A percentile compares a stretch with the other conserved stretches of the same genome.
phyloP scores from a whole-genome alignment of 495 filamentous ascomycete genomes.

The Penicillium desertorum region DNA sequence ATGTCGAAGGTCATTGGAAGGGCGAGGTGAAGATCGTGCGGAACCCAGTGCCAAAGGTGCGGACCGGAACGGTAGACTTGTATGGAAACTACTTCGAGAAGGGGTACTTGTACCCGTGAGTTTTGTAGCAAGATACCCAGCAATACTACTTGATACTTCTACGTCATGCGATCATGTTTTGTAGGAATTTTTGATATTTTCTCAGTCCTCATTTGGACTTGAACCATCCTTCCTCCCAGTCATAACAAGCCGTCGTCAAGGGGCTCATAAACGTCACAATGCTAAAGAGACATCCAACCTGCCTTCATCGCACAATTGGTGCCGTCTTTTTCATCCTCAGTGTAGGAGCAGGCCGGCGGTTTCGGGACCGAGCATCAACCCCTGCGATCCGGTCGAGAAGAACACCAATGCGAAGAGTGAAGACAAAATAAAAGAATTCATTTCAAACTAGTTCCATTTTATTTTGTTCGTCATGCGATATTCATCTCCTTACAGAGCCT shows the following conservation, averaged over 20 bases:
- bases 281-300: slow-evolving; percentile 31
- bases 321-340: slow-evolving; percentile 21
- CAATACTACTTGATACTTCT: neutral
- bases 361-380: slow-evolving; percentile 19
- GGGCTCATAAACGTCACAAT: slow-evolving; percentile 23
- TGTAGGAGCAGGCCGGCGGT: slow-evolving; percentile 20
- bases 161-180: slow-evolving; percentile 10
- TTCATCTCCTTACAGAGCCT: slow-evolving; percentile 56
- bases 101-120: slow-evolving; percentile 52
- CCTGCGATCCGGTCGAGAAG: slow-evolving; percentile 25
- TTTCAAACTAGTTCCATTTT: slow-evolving; percentile 44
- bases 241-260: slow-evolving; percentile 23
- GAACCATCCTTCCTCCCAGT: slow-evolving; percentile 17
- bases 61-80: slow-evolving; percentile 49
- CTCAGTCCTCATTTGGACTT: slow-evolving; percentile 16
- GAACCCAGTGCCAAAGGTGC: slow-evolving; percentile 43
- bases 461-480: slow-evolving; percentile 32
- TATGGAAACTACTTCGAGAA: slow-evolving; percentile 57
- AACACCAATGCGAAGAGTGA: slow-evolving; percentile 29
- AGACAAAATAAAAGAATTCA: slow-evolving; percentile 39
- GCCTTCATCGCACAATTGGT: slow-evolving; percentile 18
- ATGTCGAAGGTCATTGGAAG: slow-evolving; percentile 54
- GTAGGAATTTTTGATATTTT: slow-evolving; percentile 28
- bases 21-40: slow-evolving; percentile 54
- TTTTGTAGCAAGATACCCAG: slow-evolving; percentile 2